Evolutionary conservation across 164 flowering plant species (phyloP).

Genomic region (Chloranthus sessilifolius): DNA sequence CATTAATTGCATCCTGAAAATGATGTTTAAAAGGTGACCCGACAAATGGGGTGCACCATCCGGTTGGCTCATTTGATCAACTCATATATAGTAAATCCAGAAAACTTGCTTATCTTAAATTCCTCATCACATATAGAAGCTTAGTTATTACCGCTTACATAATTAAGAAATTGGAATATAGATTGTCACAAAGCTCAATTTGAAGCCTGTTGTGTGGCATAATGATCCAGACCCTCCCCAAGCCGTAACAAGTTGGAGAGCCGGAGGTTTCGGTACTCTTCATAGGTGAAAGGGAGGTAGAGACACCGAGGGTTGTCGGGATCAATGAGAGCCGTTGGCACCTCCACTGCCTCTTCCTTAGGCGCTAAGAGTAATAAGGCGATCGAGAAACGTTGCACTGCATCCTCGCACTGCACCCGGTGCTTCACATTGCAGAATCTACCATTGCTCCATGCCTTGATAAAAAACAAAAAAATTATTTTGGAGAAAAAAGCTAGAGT

Average conservation of each 20-base stretch:
- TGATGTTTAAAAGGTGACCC: no score
- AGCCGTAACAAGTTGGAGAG: slow-evolving; percentile 32
- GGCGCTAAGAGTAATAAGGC: slow-evolving; percentile 68
- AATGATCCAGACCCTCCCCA: slow-evolving; percentile 59
- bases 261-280: slow-evolving; percentile 47
- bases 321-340: slow-evolving; percentile 41
- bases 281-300: slow-evolving; percentile 39
- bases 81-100: no score
- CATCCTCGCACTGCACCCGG: slow-evolving; percentile 59
- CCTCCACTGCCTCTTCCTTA: slow-evolving; percentile 38
- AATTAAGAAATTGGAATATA: no score
- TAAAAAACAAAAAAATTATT: not conserved
- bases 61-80: no score
- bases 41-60: no score
- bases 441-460: slow-evolving; percentile 74
- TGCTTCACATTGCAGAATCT: slow-evolving; percentile 60
- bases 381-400: slow-evolving; percentile 41
- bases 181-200: no score
- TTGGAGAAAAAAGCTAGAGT: no score
- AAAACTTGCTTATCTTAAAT: no score
- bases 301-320: slow-evolving; percentile 48
- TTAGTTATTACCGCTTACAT: no score
- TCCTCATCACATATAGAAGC: no score
- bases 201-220: slow-evolving; percentile 10
- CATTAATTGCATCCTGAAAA: no score